Evolutionary conservation across 345 rosid genomes (phyloP).

Genomic region (Tarenaya hassleriana): DNA sequence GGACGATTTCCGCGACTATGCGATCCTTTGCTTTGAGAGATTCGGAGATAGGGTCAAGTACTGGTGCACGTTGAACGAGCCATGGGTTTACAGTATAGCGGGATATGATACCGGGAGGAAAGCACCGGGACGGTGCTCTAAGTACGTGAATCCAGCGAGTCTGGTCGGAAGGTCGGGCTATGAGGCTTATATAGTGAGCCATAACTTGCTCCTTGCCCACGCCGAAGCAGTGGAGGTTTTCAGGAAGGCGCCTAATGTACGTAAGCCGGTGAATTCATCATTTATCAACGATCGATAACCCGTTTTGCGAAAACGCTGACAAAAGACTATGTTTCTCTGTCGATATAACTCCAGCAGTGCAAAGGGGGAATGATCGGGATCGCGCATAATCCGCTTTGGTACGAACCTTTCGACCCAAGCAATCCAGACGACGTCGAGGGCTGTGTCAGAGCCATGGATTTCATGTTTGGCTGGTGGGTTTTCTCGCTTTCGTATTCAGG

Average conservation of each 20-base stretch:
- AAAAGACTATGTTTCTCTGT: no score
- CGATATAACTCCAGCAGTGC: conserved; percentile 11
- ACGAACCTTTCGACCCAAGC: conserved; percentile 26
- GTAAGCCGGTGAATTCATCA: conserved; percentile 9
- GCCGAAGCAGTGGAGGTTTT: conserved; percentile 32
- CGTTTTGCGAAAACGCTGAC: background rate
- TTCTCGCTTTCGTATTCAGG: background rate
- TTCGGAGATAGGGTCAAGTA: conserved; percentile 50
- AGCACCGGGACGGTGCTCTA: conserved; percentile 37
- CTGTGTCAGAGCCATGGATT: conserved; percentile 32
- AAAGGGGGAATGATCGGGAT: conserved; percentile 30
- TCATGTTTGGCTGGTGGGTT: conserved; percentile 36
- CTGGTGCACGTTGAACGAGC: conserved; percentile 51
- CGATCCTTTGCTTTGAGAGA: conserved; percentile 34
- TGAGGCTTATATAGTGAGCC: conserved; percentile 30
- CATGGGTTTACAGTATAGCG: conserved; percentile 28
- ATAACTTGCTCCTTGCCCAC: conserved; percentile 31
- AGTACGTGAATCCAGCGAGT: conserved; percentile 25
- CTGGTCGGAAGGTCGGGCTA: conserved; percentile 32
- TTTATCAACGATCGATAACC: background rate
- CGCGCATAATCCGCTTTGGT: conserved; percentile 31
- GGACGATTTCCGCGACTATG: conserved; percentile 41
- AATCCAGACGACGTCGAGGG: conserved; percentile 26
- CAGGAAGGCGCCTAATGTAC: conserved; percentile 28
- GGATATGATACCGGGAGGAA: conserved; percentile 32